Evolutionary conservation across 202 grass and related monocot genomes (phyloP).

Genomic region (Setaria viridis): DNA sequence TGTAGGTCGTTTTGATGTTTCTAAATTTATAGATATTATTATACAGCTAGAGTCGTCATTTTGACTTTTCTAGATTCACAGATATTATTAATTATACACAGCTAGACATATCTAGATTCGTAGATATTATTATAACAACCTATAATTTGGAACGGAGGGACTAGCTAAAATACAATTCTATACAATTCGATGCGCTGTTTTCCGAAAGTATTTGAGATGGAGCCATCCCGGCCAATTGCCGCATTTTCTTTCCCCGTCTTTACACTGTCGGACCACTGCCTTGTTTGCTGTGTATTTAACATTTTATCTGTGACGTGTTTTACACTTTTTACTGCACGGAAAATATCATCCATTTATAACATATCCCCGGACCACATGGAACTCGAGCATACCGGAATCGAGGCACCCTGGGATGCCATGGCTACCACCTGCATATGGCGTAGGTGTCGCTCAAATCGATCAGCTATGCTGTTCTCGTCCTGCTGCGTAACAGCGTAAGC

Average conservation of each 20-base stretch:
- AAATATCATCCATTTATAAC: neutral
- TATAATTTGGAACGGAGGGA: too few species aligned
- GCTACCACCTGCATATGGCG: neutral
- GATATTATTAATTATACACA: too few species aligned
- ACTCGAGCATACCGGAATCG: neutral
- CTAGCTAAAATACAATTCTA: neutral
- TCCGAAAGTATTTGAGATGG: neutral
- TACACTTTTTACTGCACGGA: neutral
- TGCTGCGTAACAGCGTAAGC: neutral
- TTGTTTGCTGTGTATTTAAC: neutral
- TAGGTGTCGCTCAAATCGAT: neutral
- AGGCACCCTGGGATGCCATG: neutral
- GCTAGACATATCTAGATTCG: too few species aligned
- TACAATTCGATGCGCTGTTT: neutral
- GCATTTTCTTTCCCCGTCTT: neutral
- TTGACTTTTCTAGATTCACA: too few species aligned
- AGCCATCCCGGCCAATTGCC: neutral
- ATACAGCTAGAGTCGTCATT: too few species aligned
- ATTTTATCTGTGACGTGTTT: neutral
- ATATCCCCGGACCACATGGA: constrained; percentile 9
- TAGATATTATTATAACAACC: too few species aligned
- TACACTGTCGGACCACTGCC: neutral
- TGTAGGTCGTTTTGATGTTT: too few species aligned
- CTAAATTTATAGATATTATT: too few species aligned
- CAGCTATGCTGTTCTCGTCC: neutral